A percentile compares a stretch with the other conserved stretches of the same genome.
These are phyloP conservation scores for Calonectria honghensis DNA, from an alignment of 2,329 filamentous ascomycete species.

Conservation along the genomic window DNA sequence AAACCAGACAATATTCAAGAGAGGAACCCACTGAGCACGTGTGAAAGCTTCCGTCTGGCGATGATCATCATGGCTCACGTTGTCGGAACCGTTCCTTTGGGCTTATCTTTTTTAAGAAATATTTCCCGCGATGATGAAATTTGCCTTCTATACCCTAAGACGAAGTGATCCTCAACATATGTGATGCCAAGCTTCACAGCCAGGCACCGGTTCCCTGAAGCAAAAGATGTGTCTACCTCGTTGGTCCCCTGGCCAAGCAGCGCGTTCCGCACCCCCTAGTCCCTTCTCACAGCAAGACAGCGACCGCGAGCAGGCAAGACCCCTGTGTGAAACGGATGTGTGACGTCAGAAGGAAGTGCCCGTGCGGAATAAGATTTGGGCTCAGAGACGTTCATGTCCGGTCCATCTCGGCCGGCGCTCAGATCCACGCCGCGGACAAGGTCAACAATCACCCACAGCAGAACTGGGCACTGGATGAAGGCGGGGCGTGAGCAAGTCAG, in stretches of 20 bases:
- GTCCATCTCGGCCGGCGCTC: constrained; percentile 52
- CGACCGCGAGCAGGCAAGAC: constrained; percentile 19
- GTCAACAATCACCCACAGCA: constrained; percentile 41
- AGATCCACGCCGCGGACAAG: constrained; percentile 44
- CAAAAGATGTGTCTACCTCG: constrained; percentile 4
- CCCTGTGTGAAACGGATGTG: constrained; percentile 40
- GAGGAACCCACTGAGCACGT: constrained; percentile 33
- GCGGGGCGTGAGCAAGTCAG: constrained; percentile 46
- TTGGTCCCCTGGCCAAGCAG: constrained; percentile 12
- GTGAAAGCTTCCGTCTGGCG: constrained; percentile 22
- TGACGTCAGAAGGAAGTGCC: constrained; percentile 40
- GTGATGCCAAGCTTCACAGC: constrained; percentile 36
- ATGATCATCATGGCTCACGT: constrained; percentile 38
- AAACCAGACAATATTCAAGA: constrained; percentile 8
- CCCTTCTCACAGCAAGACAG: constrained; percentile 19
- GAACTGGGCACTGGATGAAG: constrained; percentile 32
- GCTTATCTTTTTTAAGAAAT: constrained; percentile 29
- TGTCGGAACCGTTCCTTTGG: constrained; percentile 33
- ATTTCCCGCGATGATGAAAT: constrained; percentile 27
- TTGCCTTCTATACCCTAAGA: constrained; percentile 25
- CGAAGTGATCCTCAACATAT: constrained; percentile 34
- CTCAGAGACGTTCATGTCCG: constrained; percentile 42
- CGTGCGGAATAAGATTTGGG: constrained; percentile 43
- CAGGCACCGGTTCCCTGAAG: constrained; percentile 6
- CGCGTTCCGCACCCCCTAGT: constrained; percentile 38